phyloP scores from a whole-genome alignment of 192 early-diverging fungal species.

The Podila epigama region DNA sequence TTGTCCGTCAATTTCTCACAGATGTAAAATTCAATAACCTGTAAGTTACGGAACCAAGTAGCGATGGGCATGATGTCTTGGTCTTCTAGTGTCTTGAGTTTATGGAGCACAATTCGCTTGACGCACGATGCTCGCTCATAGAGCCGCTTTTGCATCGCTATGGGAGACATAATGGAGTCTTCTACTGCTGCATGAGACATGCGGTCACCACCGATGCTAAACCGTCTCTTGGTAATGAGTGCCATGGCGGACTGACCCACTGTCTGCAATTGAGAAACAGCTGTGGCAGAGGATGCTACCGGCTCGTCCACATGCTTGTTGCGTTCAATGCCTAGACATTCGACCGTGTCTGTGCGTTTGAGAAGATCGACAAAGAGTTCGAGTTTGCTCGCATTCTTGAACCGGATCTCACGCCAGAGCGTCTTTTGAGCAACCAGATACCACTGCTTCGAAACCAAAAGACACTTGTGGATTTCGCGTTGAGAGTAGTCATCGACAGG shows the following conservation, averaged over 20 bases:
- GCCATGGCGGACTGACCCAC: not conserved
- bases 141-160: constrained; percentile 37
- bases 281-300: not conserved
- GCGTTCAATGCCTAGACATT: constrained; percentile 22
- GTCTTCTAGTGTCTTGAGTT: constrained; percentile 42
- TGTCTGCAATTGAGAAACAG: not conserved
- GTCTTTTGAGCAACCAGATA: constrained; percentile 47
- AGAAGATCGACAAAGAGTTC: constrained; percentile 31
- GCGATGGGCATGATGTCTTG: constrained; percentile 26
- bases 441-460: constrained; percentile 43
- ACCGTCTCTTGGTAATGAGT: not conserved
- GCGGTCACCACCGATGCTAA: not conserved
- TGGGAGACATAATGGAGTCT: constrained; percentile 22
- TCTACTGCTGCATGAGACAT: not conserved
- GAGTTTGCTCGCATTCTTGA: constrained; percentile 28
- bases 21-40: constrained; percentile 60
- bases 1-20: constrained; percentile 56
- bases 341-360: constrained; percentile 30
- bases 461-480: constrained; percentile 34
- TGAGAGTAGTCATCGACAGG: constrained; percentile 40
- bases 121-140: constrained; percentile 30
- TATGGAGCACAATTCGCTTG: constrained; percentile 45
- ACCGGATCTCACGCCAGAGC: constrained; percentile 43
- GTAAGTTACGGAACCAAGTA: constrained; percentile 42
- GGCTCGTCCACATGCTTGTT: not conserved